phyloP scores from a whole-genome alignment of 139 green algal genomes.

The Deuterostichococcus epilithicus region DNA sequence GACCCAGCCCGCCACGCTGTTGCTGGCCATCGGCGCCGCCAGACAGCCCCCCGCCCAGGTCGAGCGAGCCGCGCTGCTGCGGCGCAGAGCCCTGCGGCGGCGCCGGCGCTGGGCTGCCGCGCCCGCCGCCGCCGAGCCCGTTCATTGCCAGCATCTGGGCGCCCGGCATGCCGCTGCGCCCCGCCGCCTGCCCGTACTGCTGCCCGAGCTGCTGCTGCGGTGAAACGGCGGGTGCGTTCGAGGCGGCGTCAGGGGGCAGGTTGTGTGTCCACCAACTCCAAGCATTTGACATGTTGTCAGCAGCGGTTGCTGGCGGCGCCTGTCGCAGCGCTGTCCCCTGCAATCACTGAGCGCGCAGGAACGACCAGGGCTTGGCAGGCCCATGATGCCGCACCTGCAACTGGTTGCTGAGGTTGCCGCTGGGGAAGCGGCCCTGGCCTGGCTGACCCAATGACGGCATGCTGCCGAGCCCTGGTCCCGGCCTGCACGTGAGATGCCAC shows the following conservation, averaged over 20 bases:
- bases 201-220: slow-evolving; percentile 6
- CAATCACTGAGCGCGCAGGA: too few relatives aligned
- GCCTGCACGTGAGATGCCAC: too few relatives aligned
- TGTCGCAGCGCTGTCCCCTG: too few relatives aligned
- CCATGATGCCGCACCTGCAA: neutral
- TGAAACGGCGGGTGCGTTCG: too few relatives aligned
- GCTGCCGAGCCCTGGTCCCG: neutral
- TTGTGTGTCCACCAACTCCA: too few relatives aligned
- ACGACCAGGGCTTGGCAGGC: too few relatives aligned
- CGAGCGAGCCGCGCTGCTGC: neutral
- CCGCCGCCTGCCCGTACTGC: slow-evolving; percentile 13
- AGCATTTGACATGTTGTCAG: too few relatives aligned
- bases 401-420: neutral
- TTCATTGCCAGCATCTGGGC: slow-evolving; percentile 10
- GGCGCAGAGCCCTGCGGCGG: neutral
- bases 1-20: slow-evolving; percentile 8
- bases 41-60: neutral
- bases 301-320: too few relatives aligned
- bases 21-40: neutral
- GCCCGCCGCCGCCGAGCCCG: neutral
- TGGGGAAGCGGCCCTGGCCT: neutral
- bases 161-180: slow-evolving; percentile 2
- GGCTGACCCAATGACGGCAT: neutral
- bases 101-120: neutral
- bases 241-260: too few relatives aligned